These are phyloP conservation scores for Penicillium psychrosexuale DNA, from an alignment of 2,329 filamentous ascomycete species.

Conservation along the genomic window DNA sequence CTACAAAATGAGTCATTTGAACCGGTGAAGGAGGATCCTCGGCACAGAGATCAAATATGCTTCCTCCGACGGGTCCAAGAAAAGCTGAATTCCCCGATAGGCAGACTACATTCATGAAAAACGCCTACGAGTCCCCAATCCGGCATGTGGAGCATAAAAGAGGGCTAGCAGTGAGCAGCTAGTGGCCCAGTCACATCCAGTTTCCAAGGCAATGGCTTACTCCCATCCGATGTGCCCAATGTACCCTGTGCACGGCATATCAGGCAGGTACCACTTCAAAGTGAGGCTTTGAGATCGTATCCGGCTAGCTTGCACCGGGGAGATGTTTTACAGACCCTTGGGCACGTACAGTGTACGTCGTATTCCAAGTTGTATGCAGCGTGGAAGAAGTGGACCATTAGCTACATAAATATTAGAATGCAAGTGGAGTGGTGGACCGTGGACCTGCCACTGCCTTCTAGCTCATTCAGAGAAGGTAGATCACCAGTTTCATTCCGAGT, in stretches of 20 bases:
- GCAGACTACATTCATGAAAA: neutral
- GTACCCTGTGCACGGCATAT: slow-evolving; percentile 5
- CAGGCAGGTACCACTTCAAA: slow-evolving; percentile 9
- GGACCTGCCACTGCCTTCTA: slow-evolving; percentile 8
- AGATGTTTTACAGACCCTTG: slow-evolving; percentile 1
- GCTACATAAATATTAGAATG: neutral
- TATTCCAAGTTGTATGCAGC: neutral
- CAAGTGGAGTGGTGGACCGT: slow-evolving; percentile 1
- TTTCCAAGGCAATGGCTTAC: neutral
- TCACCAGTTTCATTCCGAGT: slow-evolving; percentile 8
- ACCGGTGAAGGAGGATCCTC: slow-evolving; percentile 2
- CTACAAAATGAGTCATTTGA: slow-evolving; percentile 4
- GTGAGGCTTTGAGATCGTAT: slow-evolving; percentile 11
- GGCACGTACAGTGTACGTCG: slow-evolving; percentile 2
- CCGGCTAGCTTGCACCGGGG: neutral
- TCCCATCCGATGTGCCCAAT: slow-evolving; percentile 8
- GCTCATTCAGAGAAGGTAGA: slow-evolving; percentile 7
- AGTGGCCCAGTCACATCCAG: neutral
- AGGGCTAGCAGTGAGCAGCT: neutral
- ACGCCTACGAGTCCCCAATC: neutral
- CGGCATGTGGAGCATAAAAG: neutral
- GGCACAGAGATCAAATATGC: neutral
- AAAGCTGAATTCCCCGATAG: neutral
- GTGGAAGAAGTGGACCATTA: neutral
- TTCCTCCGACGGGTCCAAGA: neutral